phyloP scores from a whole-genome alignment of 208 protist species.

The Trypanosoma theileri region DNA sequence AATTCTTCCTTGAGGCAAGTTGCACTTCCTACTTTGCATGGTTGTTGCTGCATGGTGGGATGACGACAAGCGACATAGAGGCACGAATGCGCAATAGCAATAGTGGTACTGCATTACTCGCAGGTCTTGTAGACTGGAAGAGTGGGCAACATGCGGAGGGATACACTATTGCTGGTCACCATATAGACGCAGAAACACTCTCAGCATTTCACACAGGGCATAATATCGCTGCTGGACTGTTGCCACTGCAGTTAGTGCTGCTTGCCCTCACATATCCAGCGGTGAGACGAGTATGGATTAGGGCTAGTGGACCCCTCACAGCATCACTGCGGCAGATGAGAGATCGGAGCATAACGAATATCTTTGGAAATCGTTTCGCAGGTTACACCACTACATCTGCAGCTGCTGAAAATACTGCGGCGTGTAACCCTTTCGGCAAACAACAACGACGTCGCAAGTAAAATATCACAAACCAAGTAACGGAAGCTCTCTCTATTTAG shows the following conservation, averaged over 20 bases:
- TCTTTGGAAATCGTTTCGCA: neutral
- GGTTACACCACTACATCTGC: neutral
- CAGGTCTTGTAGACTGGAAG: conserved; percentile 46
- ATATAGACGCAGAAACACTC: conserved; percentile 54
- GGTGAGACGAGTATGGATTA: conserved; percentile 14
- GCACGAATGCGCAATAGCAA: conserved; percentile 28
- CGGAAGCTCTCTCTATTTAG: too few relatives aligned
- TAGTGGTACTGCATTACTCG: conserved; percentile 43
- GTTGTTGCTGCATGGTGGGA: conserved; percentile 31
- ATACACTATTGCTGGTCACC: conserved; percentile 37
- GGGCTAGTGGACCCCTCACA: neutral
- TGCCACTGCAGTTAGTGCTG: conserved; percentile 62
- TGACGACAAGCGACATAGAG: conserved; percentile 39
- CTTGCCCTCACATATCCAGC: conserved; percentile 45
- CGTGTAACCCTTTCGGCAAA: conserved; percentile 28
- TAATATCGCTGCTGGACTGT: conserved; percentile 61
- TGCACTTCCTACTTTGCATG: conserved; percentile 45
- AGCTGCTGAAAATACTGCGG: neutral
- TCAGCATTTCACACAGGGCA: conserved; percentile 64
- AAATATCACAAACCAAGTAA: neutral
- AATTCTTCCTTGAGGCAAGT: conserved; percentile 59
- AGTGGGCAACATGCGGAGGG: conserved; percentile 44
- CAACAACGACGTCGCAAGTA: conserved; percentile 5
- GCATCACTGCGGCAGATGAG: neutral
- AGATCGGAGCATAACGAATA: neutral